phyloP scores from a whole-genome alignment of 2,329 filamentous ascomycete genomes.

The Emmonsia crescens region DNA sequence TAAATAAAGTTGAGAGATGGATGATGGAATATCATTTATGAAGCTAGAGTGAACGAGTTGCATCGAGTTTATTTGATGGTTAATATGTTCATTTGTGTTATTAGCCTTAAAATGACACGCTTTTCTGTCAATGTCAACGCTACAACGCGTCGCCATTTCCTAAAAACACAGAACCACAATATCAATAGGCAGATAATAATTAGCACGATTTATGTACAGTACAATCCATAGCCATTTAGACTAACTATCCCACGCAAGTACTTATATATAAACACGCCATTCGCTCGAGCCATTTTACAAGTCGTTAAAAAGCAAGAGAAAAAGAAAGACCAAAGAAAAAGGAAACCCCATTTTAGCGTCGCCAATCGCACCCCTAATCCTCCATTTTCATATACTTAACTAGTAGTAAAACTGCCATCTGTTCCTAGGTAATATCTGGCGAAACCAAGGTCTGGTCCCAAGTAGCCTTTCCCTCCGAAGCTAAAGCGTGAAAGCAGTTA shows the following conservation, averaged over 20 bases:
- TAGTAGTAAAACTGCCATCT: background rate
- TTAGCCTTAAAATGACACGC: background rate
- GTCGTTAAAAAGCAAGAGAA: background rate
- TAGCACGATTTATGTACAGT: background rate
- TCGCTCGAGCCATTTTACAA: too few species aligned
- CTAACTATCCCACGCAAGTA: background rate
- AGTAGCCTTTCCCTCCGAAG: background rate
- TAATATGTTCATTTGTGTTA: background rate
- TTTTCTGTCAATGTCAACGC: background rate
- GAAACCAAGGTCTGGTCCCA: background rate
- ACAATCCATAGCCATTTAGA: background rate
- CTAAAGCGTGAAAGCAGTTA: background rate
- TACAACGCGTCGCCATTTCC: background rate
- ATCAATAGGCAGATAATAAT: background rate
- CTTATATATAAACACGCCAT: background rate
- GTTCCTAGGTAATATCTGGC: background rate
- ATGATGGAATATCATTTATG: background rate
- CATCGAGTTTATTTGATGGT: background rate
- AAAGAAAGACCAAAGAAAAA: background rate
- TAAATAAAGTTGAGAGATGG: background rate
- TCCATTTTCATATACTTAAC: background rate
- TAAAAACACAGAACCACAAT: background rate
- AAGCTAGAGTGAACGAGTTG: background rate
- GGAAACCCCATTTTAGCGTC: background rate
- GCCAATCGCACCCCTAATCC: background rate